phyloP scores from a whole-genome alignment of 331 rosid genomes.

The Prunus yedoensis region DNA sequence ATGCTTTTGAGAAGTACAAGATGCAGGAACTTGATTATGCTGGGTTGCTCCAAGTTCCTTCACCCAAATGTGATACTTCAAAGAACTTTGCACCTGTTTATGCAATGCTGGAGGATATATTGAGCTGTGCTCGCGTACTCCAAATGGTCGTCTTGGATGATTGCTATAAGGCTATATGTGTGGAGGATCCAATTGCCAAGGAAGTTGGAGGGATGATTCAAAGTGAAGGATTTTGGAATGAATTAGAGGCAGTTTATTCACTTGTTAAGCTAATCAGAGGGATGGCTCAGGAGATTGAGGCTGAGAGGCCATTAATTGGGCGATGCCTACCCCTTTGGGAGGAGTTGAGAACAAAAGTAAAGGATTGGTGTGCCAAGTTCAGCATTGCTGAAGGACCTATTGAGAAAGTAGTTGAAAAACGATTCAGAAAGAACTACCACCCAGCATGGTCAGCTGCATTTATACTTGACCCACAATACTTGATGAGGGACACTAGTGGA shows the following conservation, averaged over 20 bases:
- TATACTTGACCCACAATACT: conserved; percentile 92
- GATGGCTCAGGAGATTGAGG: conserved; percentile 77
- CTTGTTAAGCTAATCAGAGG: conserved; percentile 70
- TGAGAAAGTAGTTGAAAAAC: conserved; percentile 67
- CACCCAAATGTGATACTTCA: conserved; percentile 61
- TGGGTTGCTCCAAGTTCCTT: conserved; percentile 71
- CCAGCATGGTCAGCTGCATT: conserved; percentile 99
- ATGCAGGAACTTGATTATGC: conserved; percentile 63
- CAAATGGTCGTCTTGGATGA: conserved; percentile 83
- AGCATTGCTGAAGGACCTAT: conserved; percentile 61
- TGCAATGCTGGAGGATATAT: conserved; percentile 79
- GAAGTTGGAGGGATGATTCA: conserved; percentile 73
- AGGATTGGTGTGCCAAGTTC: conserved; percentile 87
- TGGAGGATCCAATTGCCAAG: conserved; percentile 63
- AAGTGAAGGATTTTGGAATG: conserved; percentile 79
- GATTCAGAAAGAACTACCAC: conserved; percentile 79
- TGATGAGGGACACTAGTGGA: conserved; percentile 78
- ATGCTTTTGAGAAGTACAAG: conserved; percentile 58
- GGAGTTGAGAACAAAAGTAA: conserved; percentile 72
- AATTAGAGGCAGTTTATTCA: conserved; percentile 78
- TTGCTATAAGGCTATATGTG: conserved; percentile 47
- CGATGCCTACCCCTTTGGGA: conserved; percentile 95
- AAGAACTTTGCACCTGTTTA: conserved; percentile 61
- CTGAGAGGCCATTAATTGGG: conserved; percentile 86
- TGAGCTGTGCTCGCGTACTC: conserved; percentile 64